Percentiles rank a stretch among this genome's conserved stretches.
Conservation (phyloP, 495 filamentous ascomycete species). For the Halenospora varia region DNA sequence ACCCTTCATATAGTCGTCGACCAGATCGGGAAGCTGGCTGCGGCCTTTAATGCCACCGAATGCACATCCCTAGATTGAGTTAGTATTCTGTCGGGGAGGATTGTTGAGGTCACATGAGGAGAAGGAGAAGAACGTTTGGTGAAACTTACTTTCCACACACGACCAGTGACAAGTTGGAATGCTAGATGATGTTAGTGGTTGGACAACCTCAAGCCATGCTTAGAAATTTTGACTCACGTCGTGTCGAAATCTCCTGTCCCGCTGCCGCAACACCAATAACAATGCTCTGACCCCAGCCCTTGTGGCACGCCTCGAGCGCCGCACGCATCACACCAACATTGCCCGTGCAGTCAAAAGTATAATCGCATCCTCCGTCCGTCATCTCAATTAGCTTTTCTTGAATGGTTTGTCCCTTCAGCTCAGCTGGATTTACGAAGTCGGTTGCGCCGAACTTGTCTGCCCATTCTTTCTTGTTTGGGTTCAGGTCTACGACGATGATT, state of each 20-base stretch:
- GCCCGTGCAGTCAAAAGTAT: constrained; percentile 98
- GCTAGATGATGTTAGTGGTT: constrained; percentile 45
- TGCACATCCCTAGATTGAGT: constrained; percentile 61
- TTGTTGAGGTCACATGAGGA: neutral
- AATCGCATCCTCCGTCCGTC: constrained; percentile 98
- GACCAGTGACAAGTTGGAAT: constrained; percentile 97
- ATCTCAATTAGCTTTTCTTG: constrained; percentile 92
- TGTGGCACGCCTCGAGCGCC: constrained; percentile 96
- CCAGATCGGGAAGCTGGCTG: constrained; percentile 81
- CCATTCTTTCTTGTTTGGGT: constrained; percentile 90
- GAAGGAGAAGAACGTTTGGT: neutral
- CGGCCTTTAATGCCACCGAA: constrained; percentile 98
- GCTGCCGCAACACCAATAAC: constrained; percentile 97
- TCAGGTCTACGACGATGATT: constrained; percentile 96
- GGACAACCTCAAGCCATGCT: neutral
- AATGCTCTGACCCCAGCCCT: constrained; percentile 98
- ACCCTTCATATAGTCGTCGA: constrained; percentile 84
- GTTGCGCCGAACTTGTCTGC: constrained; percentile 91
- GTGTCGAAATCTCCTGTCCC: constrained; percentile 92
- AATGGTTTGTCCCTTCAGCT: constrained; percentile 69
- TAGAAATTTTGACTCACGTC: constrained; percentile 62
- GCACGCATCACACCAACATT: constrained; percentile 96
- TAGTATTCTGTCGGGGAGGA: neutral
- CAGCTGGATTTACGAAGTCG: constrained; percentile 91
- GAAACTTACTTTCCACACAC: constrained; percentile 70